Conservation (phyloP, 805 yeast genomes). For the Kodamaea sagamina region DNA sequence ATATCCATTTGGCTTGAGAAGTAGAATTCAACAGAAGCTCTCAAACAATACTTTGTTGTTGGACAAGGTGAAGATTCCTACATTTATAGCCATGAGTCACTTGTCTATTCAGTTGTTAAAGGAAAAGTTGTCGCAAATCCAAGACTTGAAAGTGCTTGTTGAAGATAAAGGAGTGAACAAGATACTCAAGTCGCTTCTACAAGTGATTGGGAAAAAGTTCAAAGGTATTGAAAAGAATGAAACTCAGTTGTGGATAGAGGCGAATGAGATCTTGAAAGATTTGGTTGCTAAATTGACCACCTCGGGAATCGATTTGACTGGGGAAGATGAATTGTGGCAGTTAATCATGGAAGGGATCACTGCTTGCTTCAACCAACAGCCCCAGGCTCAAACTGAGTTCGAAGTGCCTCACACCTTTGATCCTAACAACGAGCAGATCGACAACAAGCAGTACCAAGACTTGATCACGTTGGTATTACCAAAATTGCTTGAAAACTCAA, state of each 20-base stretch:
- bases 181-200: slow-evolving; percentile 52
- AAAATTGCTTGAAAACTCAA: slow-evolving; percentile 25
- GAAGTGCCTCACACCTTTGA: slow-evolving; percentile 14
- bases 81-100: slow-evolving; percentile 62
- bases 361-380: slow-evolving; percentile 36
- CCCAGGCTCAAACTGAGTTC: slow-evolving; percentile 4
- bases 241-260: slow-evolving; percentile 56
- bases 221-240: slow-evolving; percentile 30
- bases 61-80: slow-evolving; percentile 51
- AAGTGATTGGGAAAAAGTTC: slow-evolving; percentile 49
- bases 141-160: slow-evolving; percentile 38
- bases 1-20: slow-evolving; percentile 63
- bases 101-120: slow-evolving; percentile 45
- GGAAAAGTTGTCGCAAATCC: slow-evolving; percentile 31
- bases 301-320: slow-evolving; percentile 4
- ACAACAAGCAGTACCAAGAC: slow-evolving; percentile 44
- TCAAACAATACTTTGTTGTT: slow-evolving; percentile 30
- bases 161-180: slow-evolving; percentile 48
- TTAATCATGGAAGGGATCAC: slow-evolving; percentile 43
- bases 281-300: slow-evolving; percentile 34
- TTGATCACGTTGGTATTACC: slow-evolving; percentile 47
- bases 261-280: slow-evolving; percentile 42
- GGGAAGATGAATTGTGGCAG: slow-evolving; percentile 37
- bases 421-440: slow-evolving; percentile 41
- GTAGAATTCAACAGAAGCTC: slow-evolving; percentile 57